A percentile compares a stretch with the other conserved stretches of the same genome.
These are phyloP conservation scores for Citrullus colocynthis DNA, from an alignment of 306 rosid species.

Conservation along the genomic window DNA sequence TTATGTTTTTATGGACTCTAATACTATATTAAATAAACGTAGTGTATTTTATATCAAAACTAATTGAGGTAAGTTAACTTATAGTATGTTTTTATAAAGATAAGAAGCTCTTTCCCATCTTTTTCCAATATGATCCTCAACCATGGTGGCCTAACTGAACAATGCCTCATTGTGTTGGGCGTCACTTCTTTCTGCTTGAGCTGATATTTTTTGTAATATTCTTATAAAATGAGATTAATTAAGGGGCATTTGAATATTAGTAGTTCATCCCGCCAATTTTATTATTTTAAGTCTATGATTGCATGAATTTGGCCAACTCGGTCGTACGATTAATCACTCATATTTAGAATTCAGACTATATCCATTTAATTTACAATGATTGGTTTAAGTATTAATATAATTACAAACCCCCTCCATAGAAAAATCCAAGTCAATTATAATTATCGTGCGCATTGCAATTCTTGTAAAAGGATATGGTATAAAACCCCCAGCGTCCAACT, in stretches of 20 bases:
- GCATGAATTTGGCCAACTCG: conserved; percentile 9
- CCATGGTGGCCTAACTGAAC: too few relatives aligned
- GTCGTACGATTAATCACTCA: neutral
- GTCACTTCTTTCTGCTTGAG: neutral
- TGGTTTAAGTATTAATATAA: neutral
- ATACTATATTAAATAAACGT: too few relatives aligned
- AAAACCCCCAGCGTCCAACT: neutral
- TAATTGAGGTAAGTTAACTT: too few relatives aligned
- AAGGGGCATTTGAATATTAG: neutral
- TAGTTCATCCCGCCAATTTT: neutral
- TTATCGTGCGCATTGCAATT: neutral
- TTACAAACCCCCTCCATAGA: neutral
- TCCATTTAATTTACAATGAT: conserved; percentile 4
- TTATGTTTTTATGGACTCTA: too few relatives aligned
- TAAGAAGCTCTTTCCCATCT: too few relatives aligned
- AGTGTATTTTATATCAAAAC: too few relatives aligned
- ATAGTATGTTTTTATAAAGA: too few relatives aligned
- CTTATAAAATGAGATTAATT: neutral
- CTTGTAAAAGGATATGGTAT: neutral
- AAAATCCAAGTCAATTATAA: neutral
- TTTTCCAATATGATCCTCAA: too few relatives aligned
- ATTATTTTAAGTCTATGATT: conserved; percentile 3
- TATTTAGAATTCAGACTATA: neutral
- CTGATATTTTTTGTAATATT: neutral
- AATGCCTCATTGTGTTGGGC: too few relatives aligned